A percentile compares a stretch with the other conserved stretches of the same genome.
phyloP scores from a whole-genome alignment of 805 yeast species.

The Wickerhamomyces silvicola region DNA sequence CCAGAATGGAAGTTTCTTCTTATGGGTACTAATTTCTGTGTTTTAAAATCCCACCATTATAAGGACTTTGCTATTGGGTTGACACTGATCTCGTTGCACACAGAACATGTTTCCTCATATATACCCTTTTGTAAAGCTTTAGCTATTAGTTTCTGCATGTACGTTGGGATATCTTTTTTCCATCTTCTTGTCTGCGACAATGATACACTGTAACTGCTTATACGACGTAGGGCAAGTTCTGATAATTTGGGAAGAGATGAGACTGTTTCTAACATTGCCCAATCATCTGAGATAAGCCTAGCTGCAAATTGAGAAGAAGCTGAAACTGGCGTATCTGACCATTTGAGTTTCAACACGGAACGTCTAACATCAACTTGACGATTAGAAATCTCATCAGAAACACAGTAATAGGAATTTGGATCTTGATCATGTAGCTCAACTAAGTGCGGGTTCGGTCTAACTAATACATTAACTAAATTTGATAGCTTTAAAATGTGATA shows the following conservation, averaged over 20 bases:
- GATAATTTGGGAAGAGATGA: conserved; percentile 38
- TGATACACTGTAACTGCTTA: conserved; percentile 47
- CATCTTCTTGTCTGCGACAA: conserved; percentile 48
- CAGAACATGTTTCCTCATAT: conserved; percentile 46
- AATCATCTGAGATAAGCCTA: conserved; percentile 10
- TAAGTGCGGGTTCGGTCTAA: conserved; percentile 47
- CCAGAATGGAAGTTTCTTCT: conserved; percentile 51
- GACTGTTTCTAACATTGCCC: conserved; percentile 14
- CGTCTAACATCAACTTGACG: conserved; percentile 15
- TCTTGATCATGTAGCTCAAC: conserved; percentile 18
- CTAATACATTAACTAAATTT: conserved; percentile 36
- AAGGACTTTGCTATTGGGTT: conserved; percentile 52
- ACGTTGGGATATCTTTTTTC: conserved; percentile 41
- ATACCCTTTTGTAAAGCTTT: conserved; percentile 48
- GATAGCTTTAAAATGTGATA: conserved; percentile 43
- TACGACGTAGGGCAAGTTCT: conserved; percentile 39
- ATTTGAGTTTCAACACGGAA: conserved; percentile 20
- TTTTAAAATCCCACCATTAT: conserved; percentile 65
- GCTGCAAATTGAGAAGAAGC: conserved; percentile 1
- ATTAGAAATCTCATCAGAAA: conserved; percentile 14
- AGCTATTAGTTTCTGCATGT: conserved; percentile 40
- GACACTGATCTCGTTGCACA: conserved; percentile 41
- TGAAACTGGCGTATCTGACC: conserved; percentile 12
- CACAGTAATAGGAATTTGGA: conserved; percentile 13
- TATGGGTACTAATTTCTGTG: conserved; percentile 43